A percentile compares a stretch with the other conserved stretches of the same genome.
These are phyloP conservation scores for Shiraia sp. DNA, from an alignment of 2,329 filamentous ascomycete species.

Conservation along the genomic window DNA sequence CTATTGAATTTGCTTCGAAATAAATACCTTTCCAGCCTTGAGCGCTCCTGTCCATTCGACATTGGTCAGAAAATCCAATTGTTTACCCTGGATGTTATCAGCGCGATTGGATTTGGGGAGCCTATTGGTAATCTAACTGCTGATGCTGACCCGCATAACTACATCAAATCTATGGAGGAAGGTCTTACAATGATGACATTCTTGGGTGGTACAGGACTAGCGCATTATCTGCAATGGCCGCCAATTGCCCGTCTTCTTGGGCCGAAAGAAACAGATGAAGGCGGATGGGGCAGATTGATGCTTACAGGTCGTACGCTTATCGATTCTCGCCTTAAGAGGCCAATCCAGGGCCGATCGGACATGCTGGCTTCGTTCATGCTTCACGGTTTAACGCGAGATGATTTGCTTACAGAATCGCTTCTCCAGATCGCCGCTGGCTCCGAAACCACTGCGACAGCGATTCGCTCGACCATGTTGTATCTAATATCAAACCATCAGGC, in stretches of 20 bases:
- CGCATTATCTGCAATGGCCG: conserved; percentile 17
- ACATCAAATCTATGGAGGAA: conserved; percentile 50
- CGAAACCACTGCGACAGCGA: conserved; percentile 60
- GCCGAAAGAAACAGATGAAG: conserved; percentile 37
- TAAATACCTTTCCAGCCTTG: conserved; percentile 43
- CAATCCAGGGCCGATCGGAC: conserved; percentile 51
- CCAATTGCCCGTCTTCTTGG: conserved; percentile 24
- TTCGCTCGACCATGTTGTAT: conserved; percentile 57
- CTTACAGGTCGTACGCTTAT: conserved; percentile 19
- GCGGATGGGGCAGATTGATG: conserved; percentile 29
- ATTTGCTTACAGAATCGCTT: conserved; percentile 47
- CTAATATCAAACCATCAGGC: conserved; percentile 54
- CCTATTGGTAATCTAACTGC: conserved; percentile 55
- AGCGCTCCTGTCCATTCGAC: conserved; percentile 43
- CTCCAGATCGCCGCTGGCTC: conserved; percentile 58
- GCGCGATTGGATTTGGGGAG: conserved; percentile 55
- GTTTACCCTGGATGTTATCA: conserved; percentile 60
- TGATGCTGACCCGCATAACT: conserved; percentile 51
- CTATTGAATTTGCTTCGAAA: conserved; percentile 52
- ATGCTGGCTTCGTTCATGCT: conserved; percentile 59
- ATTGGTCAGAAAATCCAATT: conserved; percentile 53
- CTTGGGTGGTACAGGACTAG: conserved; percentile 13
- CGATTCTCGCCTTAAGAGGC: conserved; percentile 27
- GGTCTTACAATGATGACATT: conserved; percentile 10
- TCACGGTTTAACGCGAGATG: conserved; percentile 46